Evolutionary conservation across 768 basidiomycete genomes (phyloP).

Genomic region (Amanita phalloides): DNA sequence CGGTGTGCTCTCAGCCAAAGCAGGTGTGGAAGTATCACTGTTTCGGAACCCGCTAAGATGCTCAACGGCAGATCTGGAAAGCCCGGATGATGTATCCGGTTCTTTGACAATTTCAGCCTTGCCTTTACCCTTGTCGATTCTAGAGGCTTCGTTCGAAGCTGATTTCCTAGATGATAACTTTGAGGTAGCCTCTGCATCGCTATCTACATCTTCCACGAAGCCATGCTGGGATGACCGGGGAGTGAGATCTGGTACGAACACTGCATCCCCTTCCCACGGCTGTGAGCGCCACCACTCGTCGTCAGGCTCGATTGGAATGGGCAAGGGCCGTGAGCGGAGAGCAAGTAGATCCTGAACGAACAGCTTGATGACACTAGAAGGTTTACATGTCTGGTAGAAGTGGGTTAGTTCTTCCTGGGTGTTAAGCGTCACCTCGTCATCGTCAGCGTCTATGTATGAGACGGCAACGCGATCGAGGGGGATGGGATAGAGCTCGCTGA

Average conservation of each 20-base stretch:
- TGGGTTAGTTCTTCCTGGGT: slow-evolving; percentile 72
- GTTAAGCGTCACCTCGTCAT: slow-evolving; percentile 69
- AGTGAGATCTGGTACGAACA: neutral
- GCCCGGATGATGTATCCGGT: slow-evolving; percentile 24
- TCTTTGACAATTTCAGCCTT: slow-evolving; percentile 19
- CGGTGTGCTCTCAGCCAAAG: slow-evolving; percentile 25
- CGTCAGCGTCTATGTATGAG: slow-evolving; percentile 63
- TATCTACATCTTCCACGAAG: slow-evolving; percentile 1
- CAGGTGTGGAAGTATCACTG: slow-evolving; percentile 3
- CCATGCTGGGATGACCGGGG: slow-evolving; percentile 2
- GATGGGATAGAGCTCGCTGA: slow-evolving; percentile 41
- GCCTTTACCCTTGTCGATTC: slow-evolving; percentile 39
- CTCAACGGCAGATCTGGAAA: slow-evolving; percentile 23
- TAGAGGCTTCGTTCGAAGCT: slow-evolving; percentile 6
- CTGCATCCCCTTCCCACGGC: neutral
- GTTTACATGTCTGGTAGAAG: slow-evolving; percentile 36
- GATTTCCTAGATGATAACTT: neutral
- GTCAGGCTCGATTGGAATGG: slow-evolving; percentile 11
- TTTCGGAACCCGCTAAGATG: slow-evolving; percentile 21
- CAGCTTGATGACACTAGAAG: slow-evolving; percentile 39
- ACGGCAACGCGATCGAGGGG: slow-evolving; percentile 49
- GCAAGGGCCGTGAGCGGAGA: slow-evolving; percentile 19
- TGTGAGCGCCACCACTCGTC: slow-evolving; percentile 3
- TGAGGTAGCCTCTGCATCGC: neutral
- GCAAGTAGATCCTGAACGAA: slow-evolving; percentile 48